Percentiles rank a stretch among this genome's conserved stretches.
phyloP scores from a whole-genome alignment of 75 land plant species.

The Ceratopteris richardii region DNA sequence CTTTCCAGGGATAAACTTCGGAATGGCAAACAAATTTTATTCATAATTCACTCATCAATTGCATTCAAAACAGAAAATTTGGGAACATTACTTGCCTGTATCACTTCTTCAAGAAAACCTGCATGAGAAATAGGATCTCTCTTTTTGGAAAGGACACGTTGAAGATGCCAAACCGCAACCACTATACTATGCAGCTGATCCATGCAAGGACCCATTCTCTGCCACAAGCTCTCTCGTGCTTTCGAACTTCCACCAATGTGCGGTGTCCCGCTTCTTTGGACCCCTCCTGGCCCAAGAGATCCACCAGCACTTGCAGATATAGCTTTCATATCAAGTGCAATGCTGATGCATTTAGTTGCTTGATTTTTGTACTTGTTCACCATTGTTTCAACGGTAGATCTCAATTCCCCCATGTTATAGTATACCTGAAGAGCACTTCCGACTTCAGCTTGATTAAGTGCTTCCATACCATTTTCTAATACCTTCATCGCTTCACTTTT shows the following conservation, averaged over 20 bases:
- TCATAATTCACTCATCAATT: too few species aligned
- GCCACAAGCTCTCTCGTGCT: constrained; percentile 91
- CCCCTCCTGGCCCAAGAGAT: constrained; percentile 61
- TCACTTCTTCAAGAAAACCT: constrained; percentile 79
- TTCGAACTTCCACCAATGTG: constrained; percentile 73
- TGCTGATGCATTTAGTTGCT: constrained; percentile 55
- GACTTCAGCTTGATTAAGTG: constrained; percentile 82
- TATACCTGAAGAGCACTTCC: constrained; percentile 88
- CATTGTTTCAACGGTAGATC: constrained; percentile 58
- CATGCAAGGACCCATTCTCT: constrained; percentile 77
- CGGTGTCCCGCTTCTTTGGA: constrained; percentile 80
- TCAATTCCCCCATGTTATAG: constrained; percentile 86
- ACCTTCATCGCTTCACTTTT: constrained; percentile 64
- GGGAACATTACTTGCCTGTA: constrained; percentile 42
- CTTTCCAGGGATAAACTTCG: too few species aligned
- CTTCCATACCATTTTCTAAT: constrained; percentile 75
- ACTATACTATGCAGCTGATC: constrained; percentile 73
- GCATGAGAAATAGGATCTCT: constrained; percentile 90
- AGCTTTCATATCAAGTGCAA: constrained; percentile 92
- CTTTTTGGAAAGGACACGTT: constrained; percentile 89
- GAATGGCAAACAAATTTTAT: too few species aligned
- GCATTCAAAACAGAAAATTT: too few species aligned
- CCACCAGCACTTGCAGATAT: constrained; percentile 47
- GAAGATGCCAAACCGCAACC: constrained; percentile 92
- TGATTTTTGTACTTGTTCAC: constrained; percentile 51